These are phyloP conservation scores for Mycena citricolor DNA, from an alignment of 1,284 basidiomycete genomes.

Conservation along the genomic window DNA sequence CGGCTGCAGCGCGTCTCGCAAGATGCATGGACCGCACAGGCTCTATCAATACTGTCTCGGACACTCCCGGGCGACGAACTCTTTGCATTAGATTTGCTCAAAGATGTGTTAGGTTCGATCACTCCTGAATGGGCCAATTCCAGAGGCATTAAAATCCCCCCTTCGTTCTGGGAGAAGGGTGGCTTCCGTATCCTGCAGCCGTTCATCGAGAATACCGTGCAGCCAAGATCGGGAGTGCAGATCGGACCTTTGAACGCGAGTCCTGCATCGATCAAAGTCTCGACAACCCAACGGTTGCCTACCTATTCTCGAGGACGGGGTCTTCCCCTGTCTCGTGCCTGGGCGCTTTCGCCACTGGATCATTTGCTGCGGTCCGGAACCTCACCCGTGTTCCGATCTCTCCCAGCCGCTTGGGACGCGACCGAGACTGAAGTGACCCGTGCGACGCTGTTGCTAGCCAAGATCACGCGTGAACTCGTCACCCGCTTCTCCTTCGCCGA, in stretches of 20 bases:
- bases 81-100: slow-evolving; percentile 39
- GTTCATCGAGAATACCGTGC: slow-evolving; percentile 53
- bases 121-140: slow-evolving; percentile 41
- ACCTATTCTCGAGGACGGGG: slow-evolving; percentile 39
- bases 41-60: slow-evolving; percentile 51
- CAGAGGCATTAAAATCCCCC: slow-evolving; percentile 38
- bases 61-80: slow-evolving; percentile 71
- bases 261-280: slow-evolving; percentile 50
- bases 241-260: slow-evolving; percentile 50
- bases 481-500: slow-evolving; percentile 39
- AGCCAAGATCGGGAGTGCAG: slow-evolving; percentile 33
- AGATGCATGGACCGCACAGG: slow-evolving; percentile 65
- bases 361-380: slow-evolving; percentile 81
- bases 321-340: slow-evolving; percentile 71
- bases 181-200: slow-evolving; percentile 55
- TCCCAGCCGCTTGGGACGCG: slow-evolving; percentile 77
- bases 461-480: slow-evolving; percentile 44
- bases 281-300: slow-evolving; percentile 57
- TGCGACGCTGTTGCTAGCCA: slow-evolving; percentile 59
- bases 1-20: slow-evolving; percentile 51
- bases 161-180: slow-evolving; percentile 49
- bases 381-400: slow-evolving; percentile 67
- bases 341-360: slow-evolving; percentile 73
- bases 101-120: slow-evolving; percentile 39
- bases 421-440: slow-evolving; percentile 80